Evolutionary conservation across 2,329 filamentous ascomycete genomes (phyloP).

Genomic region (Sporothrix mexicana): DNA sequence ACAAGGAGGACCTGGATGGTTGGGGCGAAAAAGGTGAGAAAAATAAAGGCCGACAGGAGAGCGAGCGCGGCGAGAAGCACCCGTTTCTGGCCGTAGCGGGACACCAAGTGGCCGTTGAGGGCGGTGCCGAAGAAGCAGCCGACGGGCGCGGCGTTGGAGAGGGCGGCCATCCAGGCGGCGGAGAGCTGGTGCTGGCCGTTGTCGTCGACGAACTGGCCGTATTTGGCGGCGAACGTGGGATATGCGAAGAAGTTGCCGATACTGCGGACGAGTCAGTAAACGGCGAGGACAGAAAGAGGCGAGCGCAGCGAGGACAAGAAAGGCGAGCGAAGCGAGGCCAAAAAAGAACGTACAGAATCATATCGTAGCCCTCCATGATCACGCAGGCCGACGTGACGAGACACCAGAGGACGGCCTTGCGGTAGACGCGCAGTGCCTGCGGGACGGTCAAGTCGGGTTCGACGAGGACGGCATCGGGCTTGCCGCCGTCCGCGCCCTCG

Average conservation of each 20-base stretch:
- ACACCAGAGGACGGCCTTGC: conserved; percentile 37
- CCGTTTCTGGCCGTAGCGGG: conserved; percentile 51
- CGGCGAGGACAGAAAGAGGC: background rate
- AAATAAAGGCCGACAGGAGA: conserved; percentile 51
- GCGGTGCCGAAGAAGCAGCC: conserved; percentile 58
- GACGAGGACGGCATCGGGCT: background rate
- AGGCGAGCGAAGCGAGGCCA: background rate
- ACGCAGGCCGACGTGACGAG: conserved; percentile 37
- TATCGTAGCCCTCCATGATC: conserved; percentile 41
- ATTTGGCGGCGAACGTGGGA: conserved; percentile 40
- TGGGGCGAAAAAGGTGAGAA: conserved; percentile 54
- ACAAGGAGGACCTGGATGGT: conserved; percentile 48
- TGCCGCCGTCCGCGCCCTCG: background rate
- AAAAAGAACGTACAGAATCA: conserved; percentile 34
- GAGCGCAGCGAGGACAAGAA: background rate
- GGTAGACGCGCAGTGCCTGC: conserved; percentile 39
- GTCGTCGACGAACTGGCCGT: conserved; percentile 42
- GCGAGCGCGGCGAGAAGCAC: conserved; percentile 52
- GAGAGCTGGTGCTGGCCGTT: conserved; percentile 49
- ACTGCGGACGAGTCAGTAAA: background rate
- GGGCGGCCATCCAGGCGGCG: conserved; percentile 57
- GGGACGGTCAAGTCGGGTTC: conserved; percentile 35
- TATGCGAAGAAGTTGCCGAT: conserved; percentile 40
- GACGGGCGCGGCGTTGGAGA: conserved; percentile 47
- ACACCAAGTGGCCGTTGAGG: conserved; percentile 55